phyloP scores from a whole-genome alignment of 176 grass and related monocot genomes.

The Hyparrhenia diplandra region DNA sequence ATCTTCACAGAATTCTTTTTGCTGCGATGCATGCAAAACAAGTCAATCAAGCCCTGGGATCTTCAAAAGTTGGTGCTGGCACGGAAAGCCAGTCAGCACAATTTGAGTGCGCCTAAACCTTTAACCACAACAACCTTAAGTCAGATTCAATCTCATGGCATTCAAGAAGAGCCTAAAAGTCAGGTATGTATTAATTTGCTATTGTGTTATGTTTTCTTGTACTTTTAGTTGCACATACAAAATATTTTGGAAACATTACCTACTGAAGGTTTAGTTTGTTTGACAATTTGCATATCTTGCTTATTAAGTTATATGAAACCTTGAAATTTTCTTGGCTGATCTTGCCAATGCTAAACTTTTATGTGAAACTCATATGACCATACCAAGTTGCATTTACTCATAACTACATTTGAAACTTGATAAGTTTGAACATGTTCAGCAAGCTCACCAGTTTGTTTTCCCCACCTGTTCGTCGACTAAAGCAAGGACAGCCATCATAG shows the following conservation, averaged over 20 bases:
- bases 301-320: too few species aligned
- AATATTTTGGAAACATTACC: neutral
- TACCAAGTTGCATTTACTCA: too few species aligned
- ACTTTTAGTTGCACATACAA: neutral
- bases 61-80: slow-evolving; percentile 40
- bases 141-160: slow-evolving; percentile 39
- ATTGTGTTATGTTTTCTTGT: slow-evolving; percentile 9
- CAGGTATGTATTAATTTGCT: slow-evolving; percentile 48
- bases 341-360: too few species aligned
- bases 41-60: slow-evolving; percentile 33
- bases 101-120: slow-evolving; percentile 24
- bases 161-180: slow-evolving; percentile 44
- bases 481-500: too few species aligned
- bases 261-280: neutral
- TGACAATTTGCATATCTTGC: too few species aligned
- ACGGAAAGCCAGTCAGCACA: slow-evolving; percentile 40
- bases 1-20: slow-evolving; percentile 41
- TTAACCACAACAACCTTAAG: slow-evolving; percentile 26
- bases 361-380: too few species aligned
- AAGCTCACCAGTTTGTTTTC: too few species aligned
- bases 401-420: too few species aligned
- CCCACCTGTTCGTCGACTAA: too few species aligned
- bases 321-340: too few species aligned
- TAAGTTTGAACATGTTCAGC: too few species aligned
- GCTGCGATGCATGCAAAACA: slow-evolving; percentile 49